phyloP scores from a whole-genome alignment of 305 asterid genomes.

The Ajuga reptans region DNA sequence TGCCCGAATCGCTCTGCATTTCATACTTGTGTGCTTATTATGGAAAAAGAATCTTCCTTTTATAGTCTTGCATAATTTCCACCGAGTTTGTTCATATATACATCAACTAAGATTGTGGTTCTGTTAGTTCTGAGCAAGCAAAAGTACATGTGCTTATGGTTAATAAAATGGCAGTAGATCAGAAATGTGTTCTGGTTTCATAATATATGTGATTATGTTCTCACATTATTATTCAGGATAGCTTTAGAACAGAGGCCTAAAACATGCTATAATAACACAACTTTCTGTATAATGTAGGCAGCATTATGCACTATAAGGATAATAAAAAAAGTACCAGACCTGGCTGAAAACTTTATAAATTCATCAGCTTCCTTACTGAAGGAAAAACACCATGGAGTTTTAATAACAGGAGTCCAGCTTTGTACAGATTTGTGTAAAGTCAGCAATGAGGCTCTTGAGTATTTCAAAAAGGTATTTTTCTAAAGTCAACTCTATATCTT shows the following conservation, averaged over 20 bases:
- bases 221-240: neutral
- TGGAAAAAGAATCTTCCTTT: neutral
- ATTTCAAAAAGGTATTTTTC: conserved; percentile 67
- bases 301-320: conserved; percentile 92
- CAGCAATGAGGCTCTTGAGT: conserved; percentile 78
- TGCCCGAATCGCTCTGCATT: neutral
- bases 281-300: conserved; percentile 54
- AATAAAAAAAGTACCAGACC: conserved; percentile 92
- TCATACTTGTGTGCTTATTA: neutral
- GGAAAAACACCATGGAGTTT: conserved; percentile 98
- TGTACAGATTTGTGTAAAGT: conserved; percentile 74
- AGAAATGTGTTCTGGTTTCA: neutral
- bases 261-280: conserved; percentile 19
- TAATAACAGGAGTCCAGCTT: conserved; percentile 89
- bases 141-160: neutral
- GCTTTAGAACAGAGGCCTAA: conserved; percentile 15
- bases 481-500: conserved; percentile 9
- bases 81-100: neutral
- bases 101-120: neutral
- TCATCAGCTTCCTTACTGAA: conserved; percentile 73
- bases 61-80: conserved; percentile 6
- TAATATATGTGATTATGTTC: neutral
- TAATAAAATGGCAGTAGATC: neutral
- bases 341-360: conserved; percentile 82
- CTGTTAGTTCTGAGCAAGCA: neutral